A percentile compares a stretch with the other conserved stretches of the same genome.
Evolutionary conservation across 164 flowering plant species (phyloP).

Genomic region (Magnolia officinalis): DNA sequence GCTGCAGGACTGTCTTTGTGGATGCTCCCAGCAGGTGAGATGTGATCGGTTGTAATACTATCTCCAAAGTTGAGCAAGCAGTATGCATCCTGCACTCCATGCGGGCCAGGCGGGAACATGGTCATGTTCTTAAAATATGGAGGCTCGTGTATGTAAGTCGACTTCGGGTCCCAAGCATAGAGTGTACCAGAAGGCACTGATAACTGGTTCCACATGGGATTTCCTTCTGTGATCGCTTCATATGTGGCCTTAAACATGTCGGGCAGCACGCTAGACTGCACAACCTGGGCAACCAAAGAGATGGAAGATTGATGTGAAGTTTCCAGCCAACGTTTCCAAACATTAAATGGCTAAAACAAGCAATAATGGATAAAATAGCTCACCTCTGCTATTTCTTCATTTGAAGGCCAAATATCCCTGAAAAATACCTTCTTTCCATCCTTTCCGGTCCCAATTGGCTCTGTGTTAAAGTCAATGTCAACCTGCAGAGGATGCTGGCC

Average conservation of each 20-base stretch:
- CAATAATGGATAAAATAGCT: constrained; percentile 9
- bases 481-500: constrained; percentile 44
- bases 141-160: constrained; percentile 72
- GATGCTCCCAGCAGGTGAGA: constrained; percentile 86
- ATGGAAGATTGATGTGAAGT: background rate
- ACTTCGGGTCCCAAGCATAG: constrained; percentile 60
- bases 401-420: constrained; percentile 91
- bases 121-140: constrained; percentile 65
- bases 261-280: constrained; percentile 65
- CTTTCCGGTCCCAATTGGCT: constrained; percentile 81
- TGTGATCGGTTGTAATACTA: constrained; percentile 80
- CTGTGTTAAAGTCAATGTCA: constrained; percentile 83
- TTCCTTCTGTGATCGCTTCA: constrained; percentile 70
- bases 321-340: background rate
- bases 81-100: constrained; percentile 63
- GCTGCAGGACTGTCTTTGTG: constrained; percentile 79
- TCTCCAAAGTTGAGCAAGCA: constrained; percentile 76
- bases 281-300: constrained; percentile 37
- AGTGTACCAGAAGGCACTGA: constrained; percentile 57
- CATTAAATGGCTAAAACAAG: background rate
- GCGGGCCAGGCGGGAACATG: constrained; percentile 65
- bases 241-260: constrained; percentile 74
- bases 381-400: constrained; percentile 83
- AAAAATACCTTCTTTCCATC: constrained; percentile 78
- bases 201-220: constrained; percentile 68